Evolutionary conservation across 768 basidiomycete species (phyloP).

Genomic region (Tylopilus balloui): DNA sequence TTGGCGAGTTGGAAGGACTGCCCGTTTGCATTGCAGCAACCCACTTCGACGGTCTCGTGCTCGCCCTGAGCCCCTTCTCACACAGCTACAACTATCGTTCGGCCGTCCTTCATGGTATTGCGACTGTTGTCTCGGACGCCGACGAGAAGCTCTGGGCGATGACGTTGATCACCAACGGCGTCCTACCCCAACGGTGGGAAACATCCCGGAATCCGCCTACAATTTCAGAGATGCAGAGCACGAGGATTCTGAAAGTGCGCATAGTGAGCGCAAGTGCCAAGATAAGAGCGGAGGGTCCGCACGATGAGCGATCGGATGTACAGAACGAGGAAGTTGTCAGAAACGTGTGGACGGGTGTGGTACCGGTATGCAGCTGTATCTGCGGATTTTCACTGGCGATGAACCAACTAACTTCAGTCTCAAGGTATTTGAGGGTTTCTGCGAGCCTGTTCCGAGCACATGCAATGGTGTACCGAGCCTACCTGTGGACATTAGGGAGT

Average conservation of each 20-base stretch:
- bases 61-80: conserved; percentile 22
- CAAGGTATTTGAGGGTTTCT: conserved; percentile 25
- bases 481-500: conserved; percentile 20
- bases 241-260: conserved; percentile 21
- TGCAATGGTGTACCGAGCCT: conserved; percentile 15
- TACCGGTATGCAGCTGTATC: conserved; percentile 15
- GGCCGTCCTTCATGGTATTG: conserved; percentile 20
- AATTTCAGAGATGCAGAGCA: conserved; percentile 21
- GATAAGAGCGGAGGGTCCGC: conserved; percentile 20
- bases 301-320: conserved; percentile 18
- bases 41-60: conserved; percentile 22
- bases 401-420: not conserved
- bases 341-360: conserved; percentile 24
- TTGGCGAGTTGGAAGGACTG: conserved; percentile 7
- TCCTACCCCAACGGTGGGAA: conserved; percentile 24
- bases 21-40: conserved; percentile 25
- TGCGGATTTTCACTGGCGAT: not conserved
- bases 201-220: conserved; percentile 19
- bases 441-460: conserved; percentile 21
- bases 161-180: conserved; percentile 19
- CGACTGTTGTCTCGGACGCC: conserved; percentile 10
- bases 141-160: conserved; percentile 27
- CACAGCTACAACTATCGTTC: conserved; percentile 28
- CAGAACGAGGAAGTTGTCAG: conserved; percentile 12
- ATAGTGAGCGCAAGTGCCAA: conserved; percentile 23